phyloP scores from a whole-genome alignment of 2,329 filamentous ascomycete species.

The Epichloe uncinata region DNA sequence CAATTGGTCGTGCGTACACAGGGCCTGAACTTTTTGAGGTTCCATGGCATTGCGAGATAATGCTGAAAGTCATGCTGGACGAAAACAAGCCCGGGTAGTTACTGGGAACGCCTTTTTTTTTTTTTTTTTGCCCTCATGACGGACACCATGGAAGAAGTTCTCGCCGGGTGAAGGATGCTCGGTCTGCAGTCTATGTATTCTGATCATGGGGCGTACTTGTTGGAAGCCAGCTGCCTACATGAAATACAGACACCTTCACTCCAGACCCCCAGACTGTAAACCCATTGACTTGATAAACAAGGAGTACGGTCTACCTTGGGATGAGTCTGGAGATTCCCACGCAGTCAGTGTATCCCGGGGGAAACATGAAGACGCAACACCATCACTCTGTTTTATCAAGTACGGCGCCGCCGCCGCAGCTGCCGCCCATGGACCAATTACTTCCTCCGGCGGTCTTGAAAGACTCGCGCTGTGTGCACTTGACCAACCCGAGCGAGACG shows the following conservation, averaged over 20 bases:
- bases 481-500: constrained; percentile 15
- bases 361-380: not conserved
- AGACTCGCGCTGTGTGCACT: constrained; percentile 6
- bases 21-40: too few relatives aligned
- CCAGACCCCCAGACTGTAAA: too few relatives aligned
- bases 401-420: not conserved
- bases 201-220: too few relatives aligned
- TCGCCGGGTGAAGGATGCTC: too few relatives aligned
- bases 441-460: constrained; percentile 7
- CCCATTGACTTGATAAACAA: too few relatives aligned
- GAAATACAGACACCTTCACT: too few relatives aligned
- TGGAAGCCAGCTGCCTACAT: too few relatives aligned
- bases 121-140: too few relatives aligned
- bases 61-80: not conserved
- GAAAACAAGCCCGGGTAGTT: not conserved
- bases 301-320: too few relatives aligned
- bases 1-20: too few relatives aligned
- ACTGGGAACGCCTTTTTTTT: not conserved
- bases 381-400: not conserved
- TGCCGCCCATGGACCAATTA: not conserved
- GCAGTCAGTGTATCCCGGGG: not conserved
- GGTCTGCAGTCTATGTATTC: too few relatives aligned
- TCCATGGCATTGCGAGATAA: not conserved
- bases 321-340: not conserved
- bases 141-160: too few relatives aligned